These are phyloP conservation scores for Globisporangium barbulae DNA, from an alignment of 352 stramenopile species.

Conservation along the genomic window DNA sequence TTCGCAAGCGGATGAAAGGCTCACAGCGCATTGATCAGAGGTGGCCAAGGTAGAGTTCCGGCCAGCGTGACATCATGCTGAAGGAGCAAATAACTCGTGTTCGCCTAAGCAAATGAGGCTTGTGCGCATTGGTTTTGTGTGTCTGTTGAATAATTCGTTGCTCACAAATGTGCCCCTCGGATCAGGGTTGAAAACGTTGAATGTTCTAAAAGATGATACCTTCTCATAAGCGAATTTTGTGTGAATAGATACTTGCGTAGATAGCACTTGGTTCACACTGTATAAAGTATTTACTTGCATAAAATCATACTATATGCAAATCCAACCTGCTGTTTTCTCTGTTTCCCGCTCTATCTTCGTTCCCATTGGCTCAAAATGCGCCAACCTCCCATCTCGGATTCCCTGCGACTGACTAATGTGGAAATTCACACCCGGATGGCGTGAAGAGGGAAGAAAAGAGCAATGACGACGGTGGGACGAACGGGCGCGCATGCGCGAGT, in stretches of 20 bases:
- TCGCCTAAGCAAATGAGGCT: too few relatives aligned
- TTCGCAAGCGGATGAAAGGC: too few relatives aligned
- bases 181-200: too few relatives aligned
- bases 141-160: too few relatives aligned
- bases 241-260: not conserved
- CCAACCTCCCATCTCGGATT: not conserved
- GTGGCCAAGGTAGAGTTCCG: too few relatives aligned
- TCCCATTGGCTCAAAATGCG: slow-evolving; percentile 3
- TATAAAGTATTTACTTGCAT: not conserved
- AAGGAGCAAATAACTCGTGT: too few relatives aligned
- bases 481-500: not conserved
- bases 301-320: not conserved
- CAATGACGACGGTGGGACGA: not conserved
- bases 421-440: not conserved
- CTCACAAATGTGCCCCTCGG: too few relatives aligned
- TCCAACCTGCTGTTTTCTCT: not conserved
- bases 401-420: not conserved
- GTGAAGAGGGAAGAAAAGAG: not conserved
- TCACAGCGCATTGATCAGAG: too few relatives aligned
- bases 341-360: not conserved
- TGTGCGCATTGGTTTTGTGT: too few relatives aligned
- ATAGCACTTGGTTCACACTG: too few relatives aligned
- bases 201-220: too few relatives aligned
- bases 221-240: not conserved
- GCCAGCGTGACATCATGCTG: too few relatives aligned